Evolutionary conservation across 1,284 basidiomycete species (phyloP), one percentile per base, ranked within the genome.

Genomic region (Athelia sp.): DNA sequence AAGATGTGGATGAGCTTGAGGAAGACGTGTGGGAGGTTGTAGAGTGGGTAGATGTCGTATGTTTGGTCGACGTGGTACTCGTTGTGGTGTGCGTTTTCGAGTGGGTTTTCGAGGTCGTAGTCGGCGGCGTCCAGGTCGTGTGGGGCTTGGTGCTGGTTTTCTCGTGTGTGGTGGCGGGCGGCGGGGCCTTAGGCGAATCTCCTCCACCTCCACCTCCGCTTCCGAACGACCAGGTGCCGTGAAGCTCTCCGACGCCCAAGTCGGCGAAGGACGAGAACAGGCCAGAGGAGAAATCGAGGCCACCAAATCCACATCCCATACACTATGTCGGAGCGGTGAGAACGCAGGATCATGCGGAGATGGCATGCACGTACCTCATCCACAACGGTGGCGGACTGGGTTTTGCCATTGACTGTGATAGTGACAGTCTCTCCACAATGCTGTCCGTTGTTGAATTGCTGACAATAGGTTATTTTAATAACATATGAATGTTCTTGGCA

Each of bases 191-290:
- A 49, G 35, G 21, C 46, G 43, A 1, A 47, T 47, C 40, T 53
- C 53, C 29, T 26, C 34, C 46, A 44, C 47, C 49, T 34, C 48
- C 38, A 18, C 46, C 53, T 42, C 40, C 53, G 15, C 50, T 52
- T n/a, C 50, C 49, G 43, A 70, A 79, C 55, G 55, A 66, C 87
- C 86, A 90, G n/a, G 61, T 57, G 49, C 81, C 82, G 47, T 68
- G 69, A 46, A 91, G 55, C 18, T 81, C 72, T 51, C 88, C 90
- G 0, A 47, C 59, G 45, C 58, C 55, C 52, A 69, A 59, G 22
- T 60, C n/a, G 0, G 75, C 76, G 52, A 88, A 85, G 67, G 67
- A 76, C 2, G 59, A 46, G 72, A 97, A 97, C 40, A 97, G 79
- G 47, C 82, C 76, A 15, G 63, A 54, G 18, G 77, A 77, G 47